A percentile compares a stretch with the other conserved stretches of the same genome.
phyloP scores from a whole-genome alignment of 805 yeast genomes.

The Saccharomycopsis schoenii region DNA sequence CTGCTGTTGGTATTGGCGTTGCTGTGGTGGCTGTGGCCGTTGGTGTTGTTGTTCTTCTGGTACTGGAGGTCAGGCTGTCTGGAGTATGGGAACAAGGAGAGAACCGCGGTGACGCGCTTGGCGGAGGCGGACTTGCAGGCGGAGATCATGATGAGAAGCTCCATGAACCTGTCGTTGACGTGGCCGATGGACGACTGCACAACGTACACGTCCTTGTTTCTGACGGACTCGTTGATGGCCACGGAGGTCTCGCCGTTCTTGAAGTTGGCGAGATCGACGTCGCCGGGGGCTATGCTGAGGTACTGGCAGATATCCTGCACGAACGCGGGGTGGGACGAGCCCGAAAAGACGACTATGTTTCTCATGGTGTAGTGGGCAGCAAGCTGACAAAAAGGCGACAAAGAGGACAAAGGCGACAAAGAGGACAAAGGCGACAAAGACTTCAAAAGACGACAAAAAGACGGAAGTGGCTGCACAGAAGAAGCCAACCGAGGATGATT shows the following conservation, averaged over 20 bases:
- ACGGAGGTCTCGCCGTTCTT: slow-evolving; percentile 94
- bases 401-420: too few species aligned
- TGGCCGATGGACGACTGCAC: slow-evolving; percentile 79
- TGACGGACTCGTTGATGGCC: slow-evolving; percentile 74
- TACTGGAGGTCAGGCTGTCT: slow-evolving; percentile 93
- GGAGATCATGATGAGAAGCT: slow-evolving; percentile 71
- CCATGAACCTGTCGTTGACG: slow-evolving; percentile 81
- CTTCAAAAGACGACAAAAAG: too few species aligned
- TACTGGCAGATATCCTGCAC: slow-evolving; percentile 67
- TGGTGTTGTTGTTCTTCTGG: slow-evolving; percentile 29
- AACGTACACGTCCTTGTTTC: slow-evolving; percentile 93
- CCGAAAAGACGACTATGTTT: slow-evolving; percentile 82
- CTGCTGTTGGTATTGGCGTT: not conserved
- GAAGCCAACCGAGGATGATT: too few species aligned
- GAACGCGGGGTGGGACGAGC: slow-evolving; percentile 78
- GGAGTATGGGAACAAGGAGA: slow-evolving; percentile 91
- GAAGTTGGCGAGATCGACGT: slow-evolving; percentile 52
- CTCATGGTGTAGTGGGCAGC: slow-evolving; percentile 55
- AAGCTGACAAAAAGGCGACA: too few species aligned
- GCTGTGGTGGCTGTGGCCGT: not conserved
- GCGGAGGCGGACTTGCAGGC: slow-evolving; percentile 93
- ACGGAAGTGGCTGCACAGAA: too few species aligned
- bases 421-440: too few species aligned
- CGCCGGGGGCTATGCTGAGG: slow-evolving; percentile 64
- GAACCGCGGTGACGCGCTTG: slow-evolving; percentile 76